These are phyloP conservation scores for Tetrahymena malaccensis DNA, from an alignment of 73 alveolate genomes.

Conservation along the genomic window DNA sequence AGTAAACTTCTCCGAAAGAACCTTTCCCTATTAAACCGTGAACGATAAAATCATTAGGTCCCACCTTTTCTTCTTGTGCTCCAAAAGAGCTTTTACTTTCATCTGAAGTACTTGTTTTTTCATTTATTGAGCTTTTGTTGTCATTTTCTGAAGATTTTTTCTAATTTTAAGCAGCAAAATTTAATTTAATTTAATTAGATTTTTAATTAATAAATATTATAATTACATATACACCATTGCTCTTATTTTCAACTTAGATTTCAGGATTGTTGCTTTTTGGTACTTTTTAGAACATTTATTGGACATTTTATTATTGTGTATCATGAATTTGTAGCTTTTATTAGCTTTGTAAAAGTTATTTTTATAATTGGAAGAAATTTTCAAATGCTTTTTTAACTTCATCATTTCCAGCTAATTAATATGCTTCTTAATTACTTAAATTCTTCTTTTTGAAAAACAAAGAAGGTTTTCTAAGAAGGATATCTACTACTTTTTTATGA, in stretches of 20 bases:
- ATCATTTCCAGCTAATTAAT: neutral
- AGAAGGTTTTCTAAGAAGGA: constrained; percentile 11
- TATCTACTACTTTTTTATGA: constrained; percentile 13
- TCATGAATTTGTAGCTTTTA: neutral
- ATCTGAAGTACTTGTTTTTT: constrained; percentile 29
- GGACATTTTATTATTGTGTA: neutral
- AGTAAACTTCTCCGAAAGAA: constrained; percentile 90
- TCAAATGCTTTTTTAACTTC: neutral
- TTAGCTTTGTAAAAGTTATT: neutral
- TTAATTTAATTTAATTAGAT: neutral
- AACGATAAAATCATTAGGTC: constrained; percentile 35
- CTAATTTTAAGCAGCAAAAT: neutral
- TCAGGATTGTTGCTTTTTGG: neutral
- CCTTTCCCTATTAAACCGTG: constrained; percentile 79
- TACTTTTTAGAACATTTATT: neutral
- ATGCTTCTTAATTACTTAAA: constrained; percentile 9
- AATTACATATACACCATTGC: neutral
- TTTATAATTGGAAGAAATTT: neutral
- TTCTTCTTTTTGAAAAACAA: constrained; percentile 10
- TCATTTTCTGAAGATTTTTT: constrained; percentile 7
- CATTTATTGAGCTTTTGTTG: constrained; percentile 13
- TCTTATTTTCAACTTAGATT: neutral
- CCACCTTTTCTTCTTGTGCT: constrained; percentile 31
- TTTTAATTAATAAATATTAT: neutral
- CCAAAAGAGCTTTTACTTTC: constrained; percentile 12